Percentiles rank a stretch among this genome's conserved stretches.
phyloP scores from a whole-genome alignment of 2,329 filamentous ascomycete genomes.

The Seiridium cupressi region DNA sequence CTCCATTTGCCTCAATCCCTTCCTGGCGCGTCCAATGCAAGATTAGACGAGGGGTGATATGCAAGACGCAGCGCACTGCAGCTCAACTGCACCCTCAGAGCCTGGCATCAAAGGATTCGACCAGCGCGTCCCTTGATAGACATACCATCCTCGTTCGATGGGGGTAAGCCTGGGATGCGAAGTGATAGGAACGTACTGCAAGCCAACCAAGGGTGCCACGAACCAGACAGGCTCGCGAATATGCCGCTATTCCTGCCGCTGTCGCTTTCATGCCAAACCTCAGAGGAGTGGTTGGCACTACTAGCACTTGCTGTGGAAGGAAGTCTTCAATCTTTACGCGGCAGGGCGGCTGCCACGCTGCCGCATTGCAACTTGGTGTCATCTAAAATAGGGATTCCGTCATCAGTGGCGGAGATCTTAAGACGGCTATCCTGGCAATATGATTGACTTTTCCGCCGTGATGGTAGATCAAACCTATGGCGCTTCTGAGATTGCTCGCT shows the following conservation, averaged over 20 bases:
- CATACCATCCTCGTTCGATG: background rate
- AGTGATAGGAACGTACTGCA: too few relatives aligned
- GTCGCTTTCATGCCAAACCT: too few relatives aligned
- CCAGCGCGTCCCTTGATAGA: background rate
- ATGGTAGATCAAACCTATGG: slow-evolving; percentile 1
- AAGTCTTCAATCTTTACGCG: too few relatives aligned
- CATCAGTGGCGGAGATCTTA: slow-evolving; percentile 2
- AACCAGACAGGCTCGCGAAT: too few relatives aligned
- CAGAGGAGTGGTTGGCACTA: too few relatives aligned
- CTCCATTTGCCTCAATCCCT: background rate
- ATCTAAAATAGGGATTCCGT: background rate
- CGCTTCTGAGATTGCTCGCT: background rate
- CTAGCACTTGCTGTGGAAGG: too few relatives aligned
- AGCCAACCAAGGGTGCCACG: too few relatives aligned
- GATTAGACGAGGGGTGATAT: background rate
- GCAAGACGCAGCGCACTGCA: background rate
- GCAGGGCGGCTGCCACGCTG: too few relatives aligned
- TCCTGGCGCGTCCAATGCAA: background rate
- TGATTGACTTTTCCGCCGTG: slow-evolving; percentile 4
- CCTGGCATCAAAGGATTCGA: background rate
- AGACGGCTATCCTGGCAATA: background rate
- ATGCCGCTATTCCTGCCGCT: too few relatives aligned
- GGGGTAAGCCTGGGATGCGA: too few relatives aligned
- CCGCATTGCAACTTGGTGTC: too few relatives aligned
- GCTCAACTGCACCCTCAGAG: background rate